Evolutionary conservation across 345 rosid species (phyloP).

Genomic region (Excoecaria agallocha): DNA sequence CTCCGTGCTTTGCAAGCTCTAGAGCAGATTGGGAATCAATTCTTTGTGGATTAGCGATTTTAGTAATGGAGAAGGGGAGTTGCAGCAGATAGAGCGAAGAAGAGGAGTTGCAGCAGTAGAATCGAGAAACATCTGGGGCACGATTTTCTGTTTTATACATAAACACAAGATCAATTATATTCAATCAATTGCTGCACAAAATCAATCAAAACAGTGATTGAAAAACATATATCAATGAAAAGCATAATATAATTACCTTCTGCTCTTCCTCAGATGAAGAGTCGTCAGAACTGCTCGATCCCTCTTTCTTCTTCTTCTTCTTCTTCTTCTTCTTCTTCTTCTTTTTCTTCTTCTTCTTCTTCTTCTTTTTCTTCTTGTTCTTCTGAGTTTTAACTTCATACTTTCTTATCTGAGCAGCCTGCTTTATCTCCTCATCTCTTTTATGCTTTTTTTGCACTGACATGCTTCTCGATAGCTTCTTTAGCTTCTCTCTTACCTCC

Average conservation of each 20-base stretch:
- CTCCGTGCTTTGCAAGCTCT: conserved; percentile 74
- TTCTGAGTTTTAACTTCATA: conserved; percentile 44
- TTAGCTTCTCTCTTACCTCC: conserved; percentile 76
- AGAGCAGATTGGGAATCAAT: conserved; percentile 77
- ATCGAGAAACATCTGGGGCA: too few relatives aligned
- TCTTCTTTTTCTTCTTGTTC: conserved; percentile 73
- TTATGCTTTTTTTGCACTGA: conserved; percentile 67
- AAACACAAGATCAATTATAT: too few relatives aligned
- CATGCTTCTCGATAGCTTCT: conserved; percentile 46
- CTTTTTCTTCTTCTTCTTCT: conserved; percentile 58
- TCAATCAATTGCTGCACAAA: neutral
- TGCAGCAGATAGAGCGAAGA: too few relatives aligned
- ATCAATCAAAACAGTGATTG: neutral
- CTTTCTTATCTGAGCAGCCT: conserved; percentile 48
- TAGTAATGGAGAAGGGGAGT: neutral
- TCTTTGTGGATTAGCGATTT: neutral
- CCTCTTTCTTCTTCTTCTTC: conserved; percentile 49
- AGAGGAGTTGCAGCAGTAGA: too few relatives aligned
- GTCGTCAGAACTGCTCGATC: conserved; percentile 48
- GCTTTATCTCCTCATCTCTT: conserved; percentile 37
- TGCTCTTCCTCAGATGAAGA: conserved; percentile 68
- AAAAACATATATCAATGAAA: neutral
- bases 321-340: conserved; percentile 46
- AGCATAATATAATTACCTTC: conserved; percentile 28
- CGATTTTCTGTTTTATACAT: too few relatives aligned